Base-by-base conservation (phyloP, 306 rosid genomes). In the Fragaria ananassa region DNA sequence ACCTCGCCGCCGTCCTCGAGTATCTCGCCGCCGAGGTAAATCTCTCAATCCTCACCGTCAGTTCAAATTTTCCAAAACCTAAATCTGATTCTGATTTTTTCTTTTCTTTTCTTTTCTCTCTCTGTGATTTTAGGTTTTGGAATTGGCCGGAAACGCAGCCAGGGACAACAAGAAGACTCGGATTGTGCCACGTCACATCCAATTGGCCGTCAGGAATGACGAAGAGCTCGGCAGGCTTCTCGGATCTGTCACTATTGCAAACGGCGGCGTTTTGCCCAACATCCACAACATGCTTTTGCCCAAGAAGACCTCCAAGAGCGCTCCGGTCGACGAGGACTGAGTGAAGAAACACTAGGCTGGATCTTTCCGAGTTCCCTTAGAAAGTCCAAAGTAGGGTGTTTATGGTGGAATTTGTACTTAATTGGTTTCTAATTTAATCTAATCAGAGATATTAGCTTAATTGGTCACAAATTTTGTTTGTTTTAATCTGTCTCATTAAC, bases 201-300 rank as follows among this genome's bases (percentile, higher is more conserved):
- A 79, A 4, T 5, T 79, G 82, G 82, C 82, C 0, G 82, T 71
- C 46, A 39, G 72, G 66, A 79, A 79, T 58, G 82, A 79, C 27
- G 82, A 79, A 8, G 82, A 79, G 18, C 73, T 79, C n/a, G 74
- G 73, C 17, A 72, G 44, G 58, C 76, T 79, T 60, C 82, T 79
- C 2, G 82, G 82, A 5, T 63, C 71, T 1, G 82, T 79, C 39
- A 79, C 82, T 8, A 79, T 79, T 15, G 76, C 82, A 34, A 72
- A 63, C 47, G 72, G 82, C 17, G 82, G 77, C 67, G 82, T 79
- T 79, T 47, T 79, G 49, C 82, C 82, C 8, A 79, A 79, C 77
- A 79, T 79, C 39, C 68, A 73, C 77, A 73, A 73, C 68, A 39
- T 27, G 68, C 77, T 73, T 4, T 14, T 73, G 9, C 77, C 77